Base-by-base conservation (phyloP, 1,284 basidiomycete species). In the Bondarzewia mesenterica region DNA sequence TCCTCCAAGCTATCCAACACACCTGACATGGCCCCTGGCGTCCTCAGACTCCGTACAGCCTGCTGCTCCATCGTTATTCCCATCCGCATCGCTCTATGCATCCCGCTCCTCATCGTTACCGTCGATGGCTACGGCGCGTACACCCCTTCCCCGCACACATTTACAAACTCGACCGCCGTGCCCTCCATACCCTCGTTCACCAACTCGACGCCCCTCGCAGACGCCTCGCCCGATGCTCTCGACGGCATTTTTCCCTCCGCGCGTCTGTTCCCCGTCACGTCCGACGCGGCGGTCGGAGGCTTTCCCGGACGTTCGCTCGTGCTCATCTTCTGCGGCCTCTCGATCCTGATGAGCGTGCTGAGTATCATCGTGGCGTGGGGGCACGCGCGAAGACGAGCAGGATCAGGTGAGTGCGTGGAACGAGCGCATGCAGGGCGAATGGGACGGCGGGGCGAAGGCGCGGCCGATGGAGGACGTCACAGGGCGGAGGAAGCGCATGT, bases 51-150 rank as follows among this genome's bases (percentile, higher is more conserved):
- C 2, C 52, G 46, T 15, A 48, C 42, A 7, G 52, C 44, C 20
- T 53, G 52, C 44, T 48, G 43, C 20, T 46, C 52, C 7, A 44
- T 53, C 18, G 46, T 52, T 39, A 26, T 53, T 44, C 52, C 52
- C 35, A 14, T 53, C 37, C 52, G 52, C 42, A 47, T 53, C 27
- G 52, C 52, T 4, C 40, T 53, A 25, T 52, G 52, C 40, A 41
- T 53, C 18, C 52, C 52, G 6, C 51, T 52, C 5, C 52, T 53
- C 29, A 47, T 53, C 25, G 53, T 41, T 36, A 53, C 44, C 7
- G 29, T 53, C 25, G 38, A 53, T 21, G n/a, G n/a, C n/a, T n/a
- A n/a, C n/a, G n/a, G 38, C 39, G 39, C 47, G 2, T 35, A 18
- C 27, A 41, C 41, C 8, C 35, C 47, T 2, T 37, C 38, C 7